A percentile compares a stretch with the other conserved stretches of the same genome.
Evolutionary conservation across 139 green algal species (phyloP).

Genomic region (Pycnococcus provasolii): DNA sequence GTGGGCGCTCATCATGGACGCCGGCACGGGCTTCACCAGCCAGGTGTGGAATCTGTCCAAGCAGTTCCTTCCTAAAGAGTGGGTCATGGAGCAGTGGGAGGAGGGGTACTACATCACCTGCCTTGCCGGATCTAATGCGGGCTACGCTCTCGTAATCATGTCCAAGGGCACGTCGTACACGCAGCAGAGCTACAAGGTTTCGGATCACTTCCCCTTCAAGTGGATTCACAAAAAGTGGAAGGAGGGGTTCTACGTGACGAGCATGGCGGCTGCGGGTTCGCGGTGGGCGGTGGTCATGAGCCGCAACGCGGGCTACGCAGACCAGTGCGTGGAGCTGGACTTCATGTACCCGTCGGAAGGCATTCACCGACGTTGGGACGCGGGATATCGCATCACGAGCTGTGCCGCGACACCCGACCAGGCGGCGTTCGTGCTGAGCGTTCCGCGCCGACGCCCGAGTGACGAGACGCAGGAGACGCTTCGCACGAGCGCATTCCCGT

Average conservation of each 20-base stretch:
- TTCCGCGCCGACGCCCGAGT: constrained; percentile 66
- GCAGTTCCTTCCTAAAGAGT: constrained; percentile 97
- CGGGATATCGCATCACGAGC: constrained; percentile 89
- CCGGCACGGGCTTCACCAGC: constrained; percentile 80
- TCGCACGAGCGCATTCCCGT: constrained; percentile 85
- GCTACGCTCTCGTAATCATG: constrained; percentile 53
- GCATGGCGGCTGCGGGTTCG: constrained; percentile 84
- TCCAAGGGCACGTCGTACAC: constrained; percentile 85
- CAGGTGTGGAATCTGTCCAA: constrained; percentile 50
- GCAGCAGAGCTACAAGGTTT: constrained; percentile 98
- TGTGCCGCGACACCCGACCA: constrained; percentile 92
- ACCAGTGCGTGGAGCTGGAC: constrained; percentile 98
- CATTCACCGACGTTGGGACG: constrained; percentile 94
- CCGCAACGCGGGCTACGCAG: constrained; percentile 90
- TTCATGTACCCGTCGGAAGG: constrained; percentile 96
- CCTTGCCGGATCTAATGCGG: constrained; percentile 75
- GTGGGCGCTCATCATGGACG: constrained; percentile 95
- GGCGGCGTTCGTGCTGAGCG: constrained; percentile 65
- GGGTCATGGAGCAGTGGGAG: constrained; percentile 99
- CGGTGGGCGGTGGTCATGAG: constrained; percentile 99
- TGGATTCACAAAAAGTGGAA: constrained; percentile 99
- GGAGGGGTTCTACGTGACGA: constrained; percentile 98
- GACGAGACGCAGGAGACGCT: constrained; percentile 97
- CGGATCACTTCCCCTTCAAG: constrained; percentile 98
- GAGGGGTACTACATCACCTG: constrained; percentile 99